Base-by-base conservation (phyloP, 192 early-diverging fungal species). In the Backusella psychrophila region DNA sequence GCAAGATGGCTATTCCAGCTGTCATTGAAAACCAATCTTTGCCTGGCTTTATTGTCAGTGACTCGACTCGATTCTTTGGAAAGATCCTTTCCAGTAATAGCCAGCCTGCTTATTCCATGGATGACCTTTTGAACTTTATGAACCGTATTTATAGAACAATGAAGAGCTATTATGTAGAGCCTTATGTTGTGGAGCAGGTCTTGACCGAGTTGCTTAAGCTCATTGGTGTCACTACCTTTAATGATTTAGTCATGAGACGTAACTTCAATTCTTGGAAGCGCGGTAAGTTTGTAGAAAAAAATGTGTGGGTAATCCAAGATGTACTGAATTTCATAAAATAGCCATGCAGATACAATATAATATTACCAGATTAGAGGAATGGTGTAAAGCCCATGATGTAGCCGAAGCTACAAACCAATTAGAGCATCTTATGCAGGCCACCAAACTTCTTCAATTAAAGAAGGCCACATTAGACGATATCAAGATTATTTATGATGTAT, bases 251-350 rank as follows among this genome's bases (percentile, higher is more conserved):
- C 69, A 98, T 98, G 93, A 91, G 98, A 49, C 93, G 95, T 68
- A 98, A 98, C 89, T 99, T 99, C 78, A 97, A 94, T 85, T 98
- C 98, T 26, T 98, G 97, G 96, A 98, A 99, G 85, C 92, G 98
- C 76, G 96, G 96, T 80, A 78, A 72, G 26, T 19, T 56, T 23
- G 72, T 39, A 4, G 11, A 39, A 33, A 33, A 2, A 33, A 33
- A 33, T 3, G 2, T 33, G 2, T 33, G 33, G 33, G 39, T 39
- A 6, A 39, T 39, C 38, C 6, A 39, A 39, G 2, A 33, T 41
- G 1, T 41, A 11, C 11, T 41, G 7, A 41, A 11, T 7, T 11
- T 9, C 39, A 41, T 41, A 41, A 41, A 41, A 11, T 49, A 90
- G 91, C 91, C 44, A 96, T 97, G 89, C 98, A 99, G 89, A 97